phyloP scores from a whole-genome alignment of 257 asterid species.

The Rauvolfia tetraphylla region DNA sequence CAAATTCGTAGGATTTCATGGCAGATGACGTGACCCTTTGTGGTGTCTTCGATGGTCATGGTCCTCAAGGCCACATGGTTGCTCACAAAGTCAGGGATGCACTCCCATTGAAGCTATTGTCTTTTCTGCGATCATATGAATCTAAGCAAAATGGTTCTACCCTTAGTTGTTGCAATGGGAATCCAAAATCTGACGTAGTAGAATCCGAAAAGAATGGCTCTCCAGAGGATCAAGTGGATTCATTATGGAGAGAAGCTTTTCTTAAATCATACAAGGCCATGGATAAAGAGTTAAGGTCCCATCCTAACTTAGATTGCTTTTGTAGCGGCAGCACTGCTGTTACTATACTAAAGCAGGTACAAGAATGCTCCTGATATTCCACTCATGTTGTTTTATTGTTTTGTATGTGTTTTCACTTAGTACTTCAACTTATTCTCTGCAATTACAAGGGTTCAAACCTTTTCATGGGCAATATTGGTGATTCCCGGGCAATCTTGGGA shows the following conservation, averaged over 20 bases:
- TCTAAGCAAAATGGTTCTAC: conserved; percentile 49
- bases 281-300: conserved; percentile 92
- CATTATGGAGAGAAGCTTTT: conserved; percentile 82
- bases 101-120: conserved; percentile 63
- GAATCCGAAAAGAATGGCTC: conserved; percentile 53
- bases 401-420: background rate
- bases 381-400: background rate
- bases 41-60: conserved; percentile 97
- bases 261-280: conserved; percentile 81
- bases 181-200: conserved; percentile 57
- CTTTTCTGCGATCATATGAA: conserved; percentile 54
- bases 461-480: conserved; percentile 86
- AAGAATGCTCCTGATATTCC: conserved; percentile 3
- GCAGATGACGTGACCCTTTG: conserved; percentile 80
- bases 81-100: conserved; percentile 93
- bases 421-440: conserved; percentile 1
- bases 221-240: conserved; percentile 50
- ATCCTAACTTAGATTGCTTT: conserved; percentile 87
- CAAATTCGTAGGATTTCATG: conserved; percentile 64
- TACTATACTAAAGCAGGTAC: conserved; percentile 78
- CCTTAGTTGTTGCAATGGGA: conserved; percentile 60
- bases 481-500: conserved; percentile 93
- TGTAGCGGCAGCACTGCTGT: conserved; percentile 99
- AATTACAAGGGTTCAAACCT: conserved; percentile 71
- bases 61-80: conserved; percentile 94